Base-by-base conservation (phyloP, 345 rosid genomes). In the Eucalyptus sp. region DNA sequence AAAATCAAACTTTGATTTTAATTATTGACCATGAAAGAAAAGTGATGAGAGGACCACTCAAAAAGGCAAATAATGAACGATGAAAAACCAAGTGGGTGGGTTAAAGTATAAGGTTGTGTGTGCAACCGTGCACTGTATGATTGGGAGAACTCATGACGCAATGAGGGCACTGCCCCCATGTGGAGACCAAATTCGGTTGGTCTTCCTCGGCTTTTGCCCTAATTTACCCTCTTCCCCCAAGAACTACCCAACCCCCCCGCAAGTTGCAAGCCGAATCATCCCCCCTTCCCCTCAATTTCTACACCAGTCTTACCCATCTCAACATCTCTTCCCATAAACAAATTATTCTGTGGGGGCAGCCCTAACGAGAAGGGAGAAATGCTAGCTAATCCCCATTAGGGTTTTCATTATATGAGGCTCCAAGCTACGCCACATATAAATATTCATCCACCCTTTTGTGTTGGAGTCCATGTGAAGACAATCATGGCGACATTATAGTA, bases 391-490 rank as follows among this genome's bases (percentile, higher is more conserved):
- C 24, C 16, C 83, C 83, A 41, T 20, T 41, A 41, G 83, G 48
- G 83, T 37, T 41, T 33, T 33, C 48, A 76, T 76, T 20, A 76
- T 41, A 37, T 41, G 48, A 41, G 84, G 48, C 48, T 41, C 29
- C 4, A 20, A 76, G 48, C 84, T 76, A 76, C 27, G 8, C 48
- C 48, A 4, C 86, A 81, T 25, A 86, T 29, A 89, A 90, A 16
- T 64, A 87, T 27, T 88, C 76, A 56, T 41, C 84, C 12, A 22
- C 46, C 87, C 89, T 18, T 48, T 87, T 86, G 90, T 86, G 88
- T 88, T 92, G 94, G 95, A 89, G 90, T 90, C 92, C 94, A 93
- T 91, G 94, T 91, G 94, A 91, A 54, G 92, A 92, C 93, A 94
- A 92, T 92, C 91, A 92, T 92, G 51, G 84, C 10, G 50, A 87